Base-by-base conservation (phyloP, 2,329 filamentous ascomycete genomes). In the Leptographium lundbergii region DNA sequence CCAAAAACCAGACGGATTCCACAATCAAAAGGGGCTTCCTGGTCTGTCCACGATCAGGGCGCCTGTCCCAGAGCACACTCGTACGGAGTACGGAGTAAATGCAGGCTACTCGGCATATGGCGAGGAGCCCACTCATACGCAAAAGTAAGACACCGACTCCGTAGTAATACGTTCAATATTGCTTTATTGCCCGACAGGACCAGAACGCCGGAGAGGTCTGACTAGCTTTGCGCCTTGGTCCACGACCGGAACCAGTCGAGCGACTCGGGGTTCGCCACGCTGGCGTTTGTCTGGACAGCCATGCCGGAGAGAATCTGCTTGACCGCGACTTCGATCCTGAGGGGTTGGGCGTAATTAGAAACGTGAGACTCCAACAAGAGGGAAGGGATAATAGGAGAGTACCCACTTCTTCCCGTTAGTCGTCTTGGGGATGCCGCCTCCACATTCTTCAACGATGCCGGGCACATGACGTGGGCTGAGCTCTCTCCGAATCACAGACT, bases 231-330 rank as follows among this genome's bases (percentile, higher is more conserved):
- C 56, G 74, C 73, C 62, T 71, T 74, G 14, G 86, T 82, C 92
- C 92, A 97, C 36, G 79, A 74, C 64, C 82, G 80, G 72, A 96
- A 97, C 88, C 90, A 97, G 48, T 89, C 86, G 64, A 99, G 73
- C 64, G 91, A 91, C 65, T 86, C 88, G 2, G 88, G 86, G 70
- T 97, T 97, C 5, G 90, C 89, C n/a, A 97, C 91, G 67, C 89
- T 95, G 0, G 91, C 91, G 55, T 90, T 91, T 0, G 89, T 94
- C 76, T 91, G 91, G 64, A 96, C 84, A 57, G 89, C 82, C 72
- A 91, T 75, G 0, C 91, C 92, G 32, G 89, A 95, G 1, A 99
- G 74, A 52, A 97, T 96, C 73, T 96, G 91, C 77, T 97, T 97
- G 6, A 97, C 92, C 0, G 90, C 89, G 54, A 95, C 91, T 71